Conservation (phyloP, 179 eudicot genomes). For the Silene vulgaris region DNA sequence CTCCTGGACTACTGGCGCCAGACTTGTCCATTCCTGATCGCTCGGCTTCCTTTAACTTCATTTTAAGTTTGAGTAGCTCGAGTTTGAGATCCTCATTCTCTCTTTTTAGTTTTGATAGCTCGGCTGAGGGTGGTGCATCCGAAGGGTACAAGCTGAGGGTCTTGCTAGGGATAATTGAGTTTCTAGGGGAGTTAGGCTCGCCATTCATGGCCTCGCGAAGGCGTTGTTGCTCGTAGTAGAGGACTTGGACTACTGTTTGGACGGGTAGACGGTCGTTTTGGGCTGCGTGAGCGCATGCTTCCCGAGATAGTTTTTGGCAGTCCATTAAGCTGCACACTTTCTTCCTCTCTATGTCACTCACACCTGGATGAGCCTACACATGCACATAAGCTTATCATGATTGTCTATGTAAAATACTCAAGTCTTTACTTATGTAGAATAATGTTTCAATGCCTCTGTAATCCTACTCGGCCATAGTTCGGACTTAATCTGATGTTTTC, state of each 20-base stretch:
- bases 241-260: slow-evolving; percentile 93
- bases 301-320: slow-evolving; percentile 88
- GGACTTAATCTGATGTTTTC: no score
- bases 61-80: slow-evolving; percentile 68
- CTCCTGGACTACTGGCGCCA: slow-evolving; percentile 33
- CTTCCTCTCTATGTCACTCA: slow-evolving; percentile 77
- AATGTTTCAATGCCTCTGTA: no score
- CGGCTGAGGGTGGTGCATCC: slow-evolving; percentile 32
- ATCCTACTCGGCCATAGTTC: no score
- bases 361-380: slow-evolving; percentile 72
- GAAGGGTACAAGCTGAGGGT: slow-evolving; percentile 26
- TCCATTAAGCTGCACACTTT: slow-evolving; percentile 90
- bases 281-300: slow-evolving; percentile 99
- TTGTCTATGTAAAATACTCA: no score
- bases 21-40: slow-evolving; percentile 24
- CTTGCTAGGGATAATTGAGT: slow-evolving; percentile 23
- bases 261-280: slow-evolving; percentile 89
- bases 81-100: slow-evolving; percentile 82
- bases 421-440: no score
- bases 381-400: neutral
- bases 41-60: slow-evolving; percentile 68
- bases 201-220: slow-evolving; percentile 57
- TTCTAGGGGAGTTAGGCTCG: slow-evolving; percentile 28
- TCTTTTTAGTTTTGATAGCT: slow-evolving; percentile 40
- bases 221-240: slow-evolving; percentile 91